Evolutionary conservation across 345 rosid genomes (phyloP).

Genomic region (Turnera subulata): DNA sequence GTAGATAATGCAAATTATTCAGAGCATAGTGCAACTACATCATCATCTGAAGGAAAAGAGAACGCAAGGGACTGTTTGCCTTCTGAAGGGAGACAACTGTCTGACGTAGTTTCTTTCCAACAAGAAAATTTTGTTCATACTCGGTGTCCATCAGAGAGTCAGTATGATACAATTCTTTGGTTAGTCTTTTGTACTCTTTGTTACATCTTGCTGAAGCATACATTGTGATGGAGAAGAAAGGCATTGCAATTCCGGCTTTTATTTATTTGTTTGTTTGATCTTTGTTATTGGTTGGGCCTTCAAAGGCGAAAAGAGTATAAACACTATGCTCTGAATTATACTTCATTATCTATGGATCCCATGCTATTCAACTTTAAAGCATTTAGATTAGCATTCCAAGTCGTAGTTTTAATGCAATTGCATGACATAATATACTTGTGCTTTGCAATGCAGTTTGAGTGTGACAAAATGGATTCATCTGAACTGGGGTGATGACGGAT

Average conservation of each 20-base stretch:
- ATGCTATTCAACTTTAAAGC: too few relatives aligned
- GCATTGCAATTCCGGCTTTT: too few relatives aligned
- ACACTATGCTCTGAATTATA: too few relatives aligned
- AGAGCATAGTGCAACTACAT: constrained; percentile 15
- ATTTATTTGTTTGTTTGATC: too few relatives aligned
- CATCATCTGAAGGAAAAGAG: constrained; percentile 21
- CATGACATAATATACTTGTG: not conserved
- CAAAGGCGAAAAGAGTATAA: too few relatives aligned
- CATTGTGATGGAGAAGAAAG: too few relatives aligned
- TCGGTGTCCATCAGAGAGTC: constrained; percentile 29
- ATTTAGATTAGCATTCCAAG: too few relatives aligned
- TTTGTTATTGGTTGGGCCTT: not conserved
- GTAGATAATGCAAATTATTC: constrained; percentile 24
- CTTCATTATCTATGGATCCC: too few relatives aligned
- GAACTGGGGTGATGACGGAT: constrained; percentile 95
- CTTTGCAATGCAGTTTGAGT: constrained; percentile 59
- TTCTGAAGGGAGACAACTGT: constrained; percentile 39
- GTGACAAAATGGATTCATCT: constrained; percentile 97
- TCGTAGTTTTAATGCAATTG: not conserved
- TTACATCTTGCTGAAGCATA: not conserved
- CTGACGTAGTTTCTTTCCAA: constrained; percentile 57
- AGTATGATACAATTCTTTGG: constrained; percentile 85
- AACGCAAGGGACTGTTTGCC: constrained; percentile 9
- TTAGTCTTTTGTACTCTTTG: constrained; percentile 19
- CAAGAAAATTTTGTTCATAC: constrained; percentile 70